Conservation (phyloP, 805 yeast species). For the Saccharomycopsis olivae region DNA sequence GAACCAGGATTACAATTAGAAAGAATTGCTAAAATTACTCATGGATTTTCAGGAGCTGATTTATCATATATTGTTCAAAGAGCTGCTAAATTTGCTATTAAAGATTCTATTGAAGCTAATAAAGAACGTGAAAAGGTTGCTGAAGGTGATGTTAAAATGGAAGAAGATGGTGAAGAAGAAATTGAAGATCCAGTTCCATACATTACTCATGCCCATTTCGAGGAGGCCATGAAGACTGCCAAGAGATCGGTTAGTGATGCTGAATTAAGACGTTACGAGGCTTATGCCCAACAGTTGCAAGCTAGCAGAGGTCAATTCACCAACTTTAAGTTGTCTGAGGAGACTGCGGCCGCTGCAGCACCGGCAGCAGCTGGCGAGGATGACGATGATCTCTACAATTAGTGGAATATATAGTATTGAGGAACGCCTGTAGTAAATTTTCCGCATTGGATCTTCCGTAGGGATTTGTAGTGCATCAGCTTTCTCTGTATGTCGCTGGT, state of each 20-base stretch:
- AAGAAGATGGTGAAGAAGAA: slow-evolving; percentile 43
- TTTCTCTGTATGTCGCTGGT: too few relatives aligned
- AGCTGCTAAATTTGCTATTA: slow-evolving; percentile 96
- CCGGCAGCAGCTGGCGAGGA: slow-evolving; percentile 35
- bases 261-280: slow-evolving; percentile 96
- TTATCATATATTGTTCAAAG: slow-evolving; percentile 95
- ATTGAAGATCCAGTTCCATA: slow-evolving; percentile 93
- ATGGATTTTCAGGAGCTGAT: slow-evolving; percentile 99
- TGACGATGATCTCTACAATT: slow-evolving; percentile 35
- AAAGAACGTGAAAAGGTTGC: slow-evolving; percentile 34
- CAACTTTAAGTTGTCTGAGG: slow-evolving; percentile 70
- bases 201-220: slow-evolving; percentile 88
- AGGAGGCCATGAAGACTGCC: slow-evolving; percentile 99
- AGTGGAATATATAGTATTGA: too few relatives aligned
- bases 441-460: too few relatives aligned
- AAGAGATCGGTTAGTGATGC: slow-evolving; percentile 95
- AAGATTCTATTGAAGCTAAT: slow-evolving; percentile 90
- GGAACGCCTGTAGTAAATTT: too few relatives aligned
- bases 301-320: slow-evolving; percentile 93
- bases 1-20: slow-evolving; percentile 90
- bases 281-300: slow-evolving; percentile 92
- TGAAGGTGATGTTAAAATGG: slow-evolving; percentile 32
- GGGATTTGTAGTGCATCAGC: too few relatives aligned
- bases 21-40: slow-evolving; percentile 88
- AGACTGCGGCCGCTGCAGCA: slow-evolving; percentile 31